Evolutionary conservation across 371 early-diverging fungal genomes (phyloP).

Genomic region (Mortierella sp.): DNA sequence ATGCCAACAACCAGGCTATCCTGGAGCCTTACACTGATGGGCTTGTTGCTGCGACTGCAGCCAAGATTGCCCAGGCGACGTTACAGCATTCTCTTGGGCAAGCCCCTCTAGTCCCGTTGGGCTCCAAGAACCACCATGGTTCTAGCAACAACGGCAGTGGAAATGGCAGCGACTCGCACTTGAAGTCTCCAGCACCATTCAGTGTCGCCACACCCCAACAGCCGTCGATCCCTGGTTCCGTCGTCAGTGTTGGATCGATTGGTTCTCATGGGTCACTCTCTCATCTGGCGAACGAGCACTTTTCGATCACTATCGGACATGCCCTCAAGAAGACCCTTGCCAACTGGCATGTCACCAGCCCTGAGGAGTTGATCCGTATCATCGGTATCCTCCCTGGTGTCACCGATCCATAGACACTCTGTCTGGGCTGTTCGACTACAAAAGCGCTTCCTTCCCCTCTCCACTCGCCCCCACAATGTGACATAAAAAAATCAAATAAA

Average conservation of each 20-base stretch:
- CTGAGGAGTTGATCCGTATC: slow-evolving; percentile 66
- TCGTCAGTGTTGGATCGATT: slow-evolving; percentile 23
- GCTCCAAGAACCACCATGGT: neutral
- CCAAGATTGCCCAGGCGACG: slow-evolving; percentile 42
- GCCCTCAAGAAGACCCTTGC: slow-evolving; percentile 87
- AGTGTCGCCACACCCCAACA: slow-evolving; percentile 2
- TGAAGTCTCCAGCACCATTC: slow-evolving; percentile 17
- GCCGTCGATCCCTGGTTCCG: slow-evolving; percentile 26
- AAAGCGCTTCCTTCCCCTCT: neutral
- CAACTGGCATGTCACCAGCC: slow-evolving; percentile 78
- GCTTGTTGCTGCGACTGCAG: slow-evolving; percentile 38
- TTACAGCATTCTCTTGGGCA: slow-evolving; percentile 34
- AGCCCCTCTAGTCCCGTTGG: slow-evolving; percentile 3
- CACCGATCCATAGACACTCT: slow-evolving; percentile 19
- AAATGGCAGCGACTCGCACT: neutral
- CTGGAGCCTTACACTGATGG: slow-evolving; percentile 36
- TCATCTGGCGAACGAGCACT: slow-evolving; percentile 53
- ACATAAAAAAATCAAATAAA: neutral
- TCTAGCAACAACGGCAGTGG: no score
- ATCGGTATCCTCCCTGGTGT: slow-evolving; percentile 52
- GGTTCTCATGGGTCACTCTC: slow-evolving; percentile 16
- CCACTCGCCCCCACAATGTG: neutral
- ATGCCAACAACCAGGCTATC: neutral
- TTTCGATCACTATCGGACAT: slow-evolving; percentile 80
- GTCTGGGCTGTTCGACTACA: neutral